Base-by-base conservation (phyloP, 805 yeast genomes). In the Kuraishia molischiana region DNA sequence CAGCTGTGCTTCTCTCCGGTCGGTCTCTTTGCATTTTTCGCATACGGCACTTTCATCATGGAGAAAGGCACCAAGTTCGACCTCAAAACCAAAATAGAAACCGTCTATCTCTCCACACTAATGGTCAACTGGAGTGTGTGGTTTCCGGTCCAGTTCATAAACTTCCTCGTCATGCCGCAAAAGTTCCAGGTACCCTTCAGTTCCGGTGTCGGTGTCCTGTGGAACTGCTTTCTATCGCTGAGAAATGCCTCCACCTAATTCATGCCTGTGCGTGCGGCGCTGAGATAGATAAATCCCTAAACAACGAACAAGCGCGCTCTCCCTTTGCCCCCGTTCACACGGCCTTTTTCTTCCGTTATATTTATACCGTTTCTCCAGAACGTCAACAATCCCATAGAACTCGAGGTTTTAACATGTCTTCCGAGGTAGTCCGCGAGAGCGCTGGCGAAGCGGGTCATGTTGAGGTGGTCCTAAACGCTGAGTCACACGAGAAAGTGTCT, bases 161-260 rank as follows among this genome's bases (percentile, higher is more conserved):
- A 84, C 49, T 84, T 84, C 47, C 63, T 79, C 38, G 51, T 80
- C 2, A 72, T 84, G 58, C 90, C 90, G 1, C 66, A 75, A 41
- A 67, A 67, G 42, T 72, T 77, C 47, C 97, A 90, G 58, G 95
- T 90, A 4, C 96, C 97, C 0, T 90, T 92, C 55, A 79, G 94
- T 39, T 81, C 92, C 6, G 84, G 61, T 15, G 66, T 92, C 4
- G 90, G 95, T 21, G 94, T 90, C 15, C 62, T 90, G 28, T 90
- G 98, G 97, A 90, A 92, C 54, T 87, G 96, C 38, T 89, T 83
- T 61, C 62, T 90, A 36, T 86, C 95, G 0, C 76, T 85, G 72
- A 67, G 84, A 50, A 85, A 85, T 48, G 79, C 85, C 10, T 31
- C 20, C 24, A 31, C 24, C 13, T 11, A 6, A 31, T 32, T n/a